phyloP scores from a whole-genome alignment of 2,329 filamentous ascomycete species.

The Apiospora hydei region DNA sequence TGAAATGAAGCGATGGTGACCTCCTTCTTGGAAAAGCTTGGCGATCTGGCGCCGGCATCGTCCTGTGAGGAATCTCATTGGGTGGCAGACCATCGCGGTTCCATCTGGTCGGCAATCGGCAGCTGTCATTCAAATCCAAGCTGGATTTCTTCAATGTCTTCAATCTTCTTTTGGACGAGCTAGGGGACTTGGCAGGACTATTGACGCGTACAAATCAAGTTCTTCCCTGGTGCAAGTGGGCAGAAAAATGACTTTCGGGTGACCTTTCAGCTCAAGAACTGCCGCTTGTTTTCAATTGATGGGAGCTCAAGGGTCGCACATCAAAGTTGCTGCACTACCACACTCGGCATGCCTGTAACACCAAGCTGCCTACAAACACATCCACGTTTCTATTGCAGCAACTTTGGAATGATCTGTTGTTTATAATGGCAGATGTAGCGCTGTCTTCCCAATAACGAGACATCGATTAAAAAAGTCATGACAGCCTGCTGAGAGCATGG shows the following conservation, averaged over 20 bases:
- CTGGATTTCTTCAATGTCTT: neutral
- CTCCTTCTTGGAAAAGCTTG: constrained; percentile 6
- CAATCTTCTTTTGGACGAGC: neutral
- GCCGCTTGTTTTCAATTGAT: neutral
- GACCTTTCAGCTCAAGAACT: neutral
- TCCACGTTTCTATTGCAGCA: neutral
- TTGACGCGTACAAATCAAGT: neutral
- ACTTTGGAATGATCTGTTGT: neutral
- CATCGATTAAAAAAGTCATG: neutral
- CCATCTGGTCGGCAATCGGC: constrained; percentile 9
- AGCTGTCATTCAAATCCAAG: neutral
- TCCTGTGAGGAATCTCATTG: neutral
- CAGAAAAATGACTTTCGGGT: neutral
- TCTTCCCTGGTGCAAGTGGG: constrained; percentile 1
- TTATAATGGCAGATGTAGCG: neutral
- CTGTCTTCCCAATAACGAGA: neutral
- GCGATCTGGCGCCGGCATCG: constrained; percentile 1
- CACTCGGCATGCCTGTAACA: neutral
- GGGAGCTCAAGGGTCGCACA: neutral
- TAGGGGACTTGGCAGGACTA: neutral
- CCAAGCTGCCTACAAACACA: neutral
- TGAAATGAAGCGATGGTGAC: neutral
- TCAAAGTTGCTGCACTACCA: neutral
- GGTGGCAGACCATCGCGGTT: neutral
- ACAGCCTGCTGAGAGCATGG: neutral